Percentiles rank a stretch among this genome's conserved stretches.
Conservation (phyloP, 495 filamentous ascomycete genomes). For the Hyaloscypha variabilis region DNA sequence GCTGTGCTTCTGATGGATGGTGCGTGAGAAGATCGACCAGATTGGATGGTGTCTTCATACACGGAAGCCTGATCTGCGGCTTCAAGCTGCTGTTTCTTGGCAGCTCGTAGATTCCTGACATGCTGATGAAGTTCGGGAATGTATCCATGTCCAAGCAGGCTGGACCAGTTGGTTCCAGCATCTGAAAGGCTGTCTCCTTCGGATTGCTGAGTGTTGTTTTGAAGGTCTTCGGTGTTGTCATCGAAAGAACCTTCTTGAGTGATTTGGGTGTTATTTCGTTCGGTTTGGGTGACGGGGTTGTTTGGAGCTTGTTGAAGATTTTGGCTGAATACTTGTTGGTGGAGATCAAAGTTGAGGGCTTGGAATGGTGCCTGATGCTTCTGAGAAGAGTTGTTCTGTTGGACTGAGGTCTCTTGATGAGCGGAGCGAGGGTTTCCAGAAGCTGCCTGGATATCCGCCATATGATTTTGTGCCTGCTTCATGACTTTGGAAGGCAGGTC, state of each 20-base stretch:
- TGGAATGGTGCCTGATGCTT: neutral
- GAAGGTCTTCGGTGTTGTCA: neutral
- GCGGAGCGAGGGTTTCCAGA: neutral
- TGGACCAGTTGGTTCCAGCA: neutral
- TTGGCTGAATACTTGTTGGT: neutral
- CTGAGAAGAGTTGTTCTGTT: neutral
- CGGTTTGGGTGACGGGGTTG: neutral
- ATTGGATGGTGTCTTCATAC: neutral
- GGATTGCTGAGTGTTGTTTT: neutral
- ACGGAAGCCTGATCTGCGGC: neutral
- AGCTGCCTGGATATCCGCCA: slow-evolving; percentile 1
- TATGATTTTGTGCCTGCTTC: slow-evolving; percentile 14
- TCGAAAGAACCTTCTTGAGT: neutral
- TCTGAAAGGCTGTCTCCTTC: neutral
- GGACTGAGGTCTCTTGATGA: neutral
- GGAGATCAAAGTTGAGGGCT: neutral
- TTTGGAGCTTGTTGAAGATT: neutral
- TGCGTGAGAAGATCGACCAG: neutral
- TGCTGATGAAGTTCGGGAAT: neutral
- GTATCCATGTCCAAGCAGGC: neutral
- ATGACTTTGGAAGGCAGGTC: slow-evolving; percentile 2
- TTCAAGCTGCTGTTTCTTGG: neutral
- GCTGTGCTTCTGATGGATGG: neutral
- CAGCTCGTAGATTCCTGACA: neutral
- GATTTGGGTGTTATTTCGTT: neutral